Evolutionary conservation across 164 flowering plant genomes (phyloP).

Genomic region (Stephania cephalantha): DNA sequence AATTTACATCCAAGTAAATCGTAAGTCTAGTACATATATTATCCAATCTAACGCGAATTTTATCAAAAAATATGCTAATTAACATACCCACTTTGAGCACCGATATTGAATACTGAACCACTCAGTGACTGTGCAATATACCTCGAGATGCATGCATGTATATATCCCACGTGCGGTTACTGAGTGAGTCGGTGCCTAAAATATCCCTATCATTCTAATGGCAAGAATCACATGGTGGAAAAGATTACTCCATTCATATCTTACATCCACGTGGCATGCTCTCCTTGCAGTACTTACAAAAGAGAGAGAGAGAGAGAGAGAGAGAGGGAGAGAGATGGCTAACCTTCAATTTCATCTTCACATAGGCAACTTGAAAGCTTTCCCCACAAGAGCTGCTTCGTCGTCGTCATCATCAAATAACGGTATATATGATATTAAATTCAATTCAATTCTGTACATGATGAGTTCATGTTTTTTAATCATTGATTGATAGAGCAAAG

Average conservation of each 20-base stretch:
- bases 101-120: too few species aligned
- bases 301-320: not conserved
- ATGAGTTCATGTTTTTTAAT: not conserved
- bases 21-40: too few species aligned
- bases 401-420: conserved; percentile 21
- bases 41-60: too few species aligned
- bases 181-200: too few species aligned
- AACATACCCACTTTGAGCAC: too few species aligned
- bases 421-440: conserved; percentile 17
- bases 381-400: conserved; percentile 38
- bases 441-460: not conserved
- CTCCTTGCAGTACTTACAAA: not conserved
- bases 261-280: not conserved
- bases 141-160: too few species aligned
- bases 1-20: too few species aligned
- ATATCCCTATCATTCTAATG: too few species aligned
- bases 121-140: too few species aligned
- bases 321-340: conserved; percentile 32
- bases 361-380: conserved; percentile 22
- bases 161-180: too few species aligned
- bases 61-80: too few species aligned
- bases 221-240: not conserved
- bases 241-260: not conserved
- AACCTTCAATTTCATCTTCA: conserved; percentile 28
- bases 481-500: not conserved